Evolutionary conservation across 1,284 basidiomycete species (phyloP).

Genomic region (Peniophora sp.): DNA sequence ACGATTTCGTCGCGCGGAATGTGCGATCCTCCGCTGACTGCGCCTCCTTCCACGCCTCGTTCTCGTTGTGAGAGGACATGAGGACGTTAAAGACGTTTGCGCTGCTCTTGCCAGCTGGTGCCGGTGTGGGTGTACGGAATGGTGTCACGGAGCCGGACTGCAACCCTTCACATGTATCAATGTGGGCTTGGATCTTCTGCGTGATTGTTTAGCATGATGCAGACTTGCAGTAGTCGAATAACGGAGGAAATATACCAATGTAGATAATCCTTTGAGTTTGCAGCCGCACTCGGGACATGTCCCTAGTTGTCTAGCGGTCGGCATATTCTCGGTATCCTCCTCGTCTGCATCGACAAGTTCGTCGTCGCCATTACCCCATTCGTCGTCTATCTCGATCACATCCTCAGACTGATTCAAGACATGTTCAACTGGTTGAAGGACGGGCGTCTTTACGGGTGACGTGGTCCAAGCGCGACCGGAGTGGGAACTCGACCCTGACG

Average conservation of each 20-base stretch:
- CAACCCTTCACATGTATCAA: background rate
- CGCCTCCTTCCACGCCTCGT: conserved; percentile 80
- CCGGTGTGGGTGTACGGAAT: conserved; percentile 3
- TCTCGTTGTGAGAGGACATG: conserved; percentile 78
- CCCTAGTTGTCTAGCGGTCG: conserved; percentile 8
- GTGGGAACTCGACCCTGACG: background rate
- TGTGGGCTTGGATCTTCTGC: background rate
- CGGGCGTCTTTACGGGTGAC: background rate
- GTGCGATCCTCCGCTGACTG: conserved; percentile 42
- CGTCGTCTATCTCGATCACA: conserved; percentile 25
- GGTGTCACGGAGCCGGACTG: background rate
- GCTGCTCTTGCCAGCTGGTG: background rate
- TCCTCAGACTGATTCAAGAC: conserved; percentile 1
- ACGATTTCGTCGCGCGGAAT: conserved; percentile 38
- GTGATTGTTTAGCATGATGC: background rate
- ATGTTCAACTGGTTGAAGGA: background rate
- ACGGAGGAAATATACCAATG: background rate
- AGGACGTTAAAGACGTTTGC: conserved; percentile 65
- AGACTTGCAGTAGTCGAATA: background rate
- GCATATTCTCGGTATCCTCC: conserved; percentile 12
- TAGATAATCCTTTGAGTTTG: conserved; percentile 10
- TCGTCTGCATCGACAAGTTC: conserved; percentile 30
- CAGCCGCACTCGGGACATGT: conserved; percentile 32
- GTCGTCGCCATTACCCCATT: conserved; percentile 60
- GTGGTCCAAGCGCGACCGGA: too few species aligned